Evolutionary conservation across 2,329 filamentous ascomycete species (phyloP).

Genomic region (Chrysoporthe cubensis): DNA sequence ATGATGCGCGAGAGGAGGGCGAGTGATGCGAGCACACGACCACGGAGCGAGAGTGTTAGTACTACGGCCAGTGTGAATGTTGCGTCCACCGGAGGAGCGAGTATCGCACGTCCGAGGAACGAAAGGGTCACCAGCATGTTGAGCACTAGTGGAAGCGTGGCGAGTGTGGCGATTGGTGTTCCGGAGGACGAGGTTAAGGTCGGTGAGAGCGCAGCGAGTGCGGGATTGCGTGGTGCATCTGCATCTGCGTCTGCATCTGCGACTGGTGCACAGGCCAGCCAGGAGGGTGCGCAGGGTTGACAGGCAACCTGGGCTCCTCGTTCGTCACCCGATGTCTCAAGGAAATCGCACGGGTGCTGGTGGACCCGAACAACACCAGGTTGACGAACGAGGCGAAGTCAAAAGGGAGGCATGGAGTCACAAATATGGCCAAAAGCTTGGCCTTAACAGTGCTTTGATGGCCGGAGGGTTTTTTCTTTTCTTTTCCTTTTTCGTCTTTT

Average conservation of each 20-base stretch:
- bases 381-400: no score
- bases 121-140: slow-evolving; percentile 50
- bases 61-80: slow-evolving; percentile 37
- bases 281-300: slow-evolving; percentile 6
- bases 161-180: slow-evolving; percentile 55
- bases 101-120: slow-evolving; percentile 52
- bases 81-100: slow-evolving; percentile 39
- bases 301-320: neutral
- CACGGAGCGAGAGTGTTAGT: slow-evolving; percentile 49
- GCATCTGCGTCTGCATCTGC: neutral
- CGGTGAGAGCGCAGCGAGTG: slow-evolving; percentile 64
- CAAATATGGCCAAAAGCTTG: neutral
- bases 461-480: neutral
- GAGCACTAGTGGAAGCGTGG: slow-evolving; percentile 43
- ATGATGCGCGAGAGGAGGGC: slow-evolving; percentile 53
- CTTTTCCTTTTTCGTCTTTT: no score
- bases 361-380: no score
- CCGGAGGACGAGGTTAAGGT: slow-evolving; percentile 64
- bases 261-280: slow-evolving; percentile 1
- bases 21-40: slow-evolving; percentile 49
- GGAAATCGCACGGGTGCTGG: no score
- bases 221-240: slow-evolving; percentile 35
- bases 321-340: neutral
- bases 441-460: neutral
- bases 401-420: neutral